A percentile compares a stretch with the other conserved stretches of the same genome.
Evolutionary conservation across 495 filamentous ascomycete species (phyloP).

Genomic region (Penicillium coffeae): DNA sequence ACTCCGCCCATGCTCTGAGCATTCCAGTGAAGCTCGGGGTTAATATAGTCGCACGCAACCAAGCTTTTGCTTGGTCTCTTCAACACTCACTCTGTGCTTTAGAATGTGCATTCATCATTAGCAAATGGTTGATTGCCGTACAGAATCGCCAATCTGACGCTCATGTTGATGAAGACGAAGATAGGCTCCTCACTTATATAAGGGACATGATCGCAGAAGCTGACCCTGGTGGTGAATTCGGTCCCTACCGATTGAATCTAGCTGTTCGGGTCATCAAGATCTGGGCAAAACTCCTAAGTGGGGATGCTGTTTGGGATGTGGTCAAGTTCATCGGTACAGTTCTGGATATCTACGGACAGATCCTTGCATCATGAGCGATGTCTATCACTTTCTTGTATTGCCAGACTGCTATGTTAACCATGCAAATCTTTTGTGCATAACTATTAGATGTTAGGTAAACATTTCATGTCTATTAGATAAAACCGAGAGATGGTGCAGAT

Average conservation of each 20-base stretch:
- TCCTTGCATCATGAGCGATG: too few species aligned
- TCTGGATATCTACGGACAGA: background rate
- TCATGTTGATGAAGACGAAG: background rate
- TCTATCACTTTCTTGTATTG: too few species aligned
- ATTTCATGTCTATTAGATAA: too few species aligned
- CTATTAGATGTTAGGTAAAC: too few species aligned
- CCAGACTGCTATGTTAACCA: too few species aligned
- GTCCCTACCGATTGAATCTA: background rate
- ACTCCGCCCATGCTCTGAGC: constrained; percentile 35
- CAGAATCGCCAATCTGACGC: background rate
- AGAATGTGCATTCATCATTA: constrained; percentile 32
- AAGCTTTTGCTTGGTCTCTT: constrained; percentile 30
- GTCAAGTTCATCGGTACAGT: background rate
- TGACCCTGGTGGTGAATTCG: background rate
- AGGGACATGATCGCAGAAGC: background rate
- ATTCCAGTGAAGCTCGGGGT: constrained; percentile 34
- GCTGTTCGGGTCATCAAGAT: background rate
- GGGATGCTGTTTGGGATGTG: background rate
- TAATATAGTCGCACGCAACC: constrained; percentile 22
- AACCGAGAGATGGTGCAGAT: too few species aligned
- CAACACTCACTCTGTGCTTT: constrained; percentile 33
- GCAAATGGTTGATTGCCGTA: constrained; percentile 27
- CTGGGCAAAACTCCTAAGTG: background rate
- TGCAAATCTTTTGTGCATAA: too few species aligned
- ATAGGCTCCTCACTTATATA: background rate